Base-by-base conservation (phyloP, 192 early-diverging fungal species). In the Backusella morwellensis region DNA sequence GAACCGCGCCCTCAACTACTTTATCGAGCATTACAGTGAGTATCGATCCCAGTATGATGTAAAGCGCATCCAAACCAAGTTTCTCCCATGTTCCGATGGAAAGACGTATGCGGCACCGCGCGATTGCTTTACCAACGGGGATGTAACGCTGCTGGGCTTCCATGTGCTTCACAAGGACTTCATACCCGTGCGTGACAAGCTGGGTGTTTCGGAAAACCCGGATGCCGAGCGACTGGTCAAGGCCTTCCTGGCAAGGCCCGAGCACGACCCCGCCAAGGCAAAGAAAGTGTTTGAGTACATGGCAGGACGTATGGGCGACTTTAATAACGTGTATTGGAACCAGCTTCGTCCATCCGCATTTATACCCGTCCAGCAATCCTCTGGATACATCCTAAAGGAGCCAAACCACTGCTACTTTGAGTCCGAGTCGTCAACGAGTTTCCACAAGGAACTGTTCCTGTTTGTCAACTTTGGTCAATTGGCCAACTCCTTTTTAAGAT, bases 401-500 rank as follows among this genome's bases (percentile, higher is more conserved):
- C 89, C 85, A 0, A 80, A 80, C 21, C 73, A 83, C 19, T 90
- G 87, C 70, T 91, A 88, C 56, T 92, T 89, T 77, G 80, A 85
- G 70, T 85, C 80, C 72, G 86, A 88, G 14, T 42, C 75, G 7
- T 50, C 76, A 0, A 75, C 79, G 9, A 86, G 77, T 21, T 86
- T 81, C 35, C 87, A 88, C 67, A 82, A 78, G 21, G 85, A 86
- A 15, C 83, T 92, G 6, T 85, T 92, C 73, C 75, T 79, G 0
- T 89, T 85, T 26, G 82, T 92, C 40, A 91, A 95, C 77, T 97
- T 95, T 83, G 93, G 94, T 1, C 50, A 80, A 0, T 50, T 81
- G 1, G 95, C 93, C 12, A 93, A 95, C 78, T 80, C 86, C 9
- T 97, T 97, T 70, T 80, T 97, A 54, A 88, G 90, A 35, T 86